Evolutionary conservation across 352 stramenopile species (phyloP), one percentile per base, ranked within the genome.

Genomic region (Phytophthora uliginosa): DNA sequence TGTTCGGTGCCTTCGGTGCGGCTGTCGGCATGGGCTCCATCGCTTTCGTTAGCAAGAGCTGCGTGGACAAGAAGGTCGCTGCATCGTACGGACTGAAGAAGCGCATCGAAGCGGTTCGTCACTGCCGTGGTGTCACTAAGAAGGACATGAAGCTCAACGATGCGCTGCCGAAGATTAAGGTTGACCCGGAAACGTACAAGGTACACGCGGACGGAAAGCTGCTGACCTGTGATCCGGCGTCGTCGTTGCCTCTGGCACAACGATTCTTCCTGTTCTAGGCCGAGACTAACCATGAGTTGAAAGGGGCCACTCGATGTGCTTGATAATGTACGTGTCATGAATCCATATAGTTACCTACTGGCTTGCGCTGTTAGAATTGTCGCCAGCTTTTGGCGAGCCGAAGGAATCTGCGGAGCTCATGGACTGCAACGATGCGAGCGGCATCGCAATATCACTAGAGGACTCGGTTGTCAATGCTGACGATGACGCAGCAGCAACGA

Each of bases 91-190:
- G 89, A 4, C 72, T 99, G 10, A 82, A 83, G 54, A 99, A 99
- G 77, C 71, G 82, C 33, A 87, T 98, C 26, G 90, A 90, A 60
- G 76, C 91, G 7, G 95, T 99, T 20, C 79, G 78, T 12, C 77
- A 86, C 26, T 98, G 94, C 67, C 85, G 95, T 8, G 77, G 84
- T 22, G 33, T 99, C 36, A 93, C 85, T 20, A 99, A 99, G 81
- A 90, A 95, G 40, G 93, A 99, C 82, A 99, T 99, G 98, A 92
- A 98, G 55, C 84, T 98, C 33, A 99, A 99, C 79, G 83, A 98
- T 81, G 84, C 84, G n/a, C 86, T 96, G 42, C 97, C 97, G 24
- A 92, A 97, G 61, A 97, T 99, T 63, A 81, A 89, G 26, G 97
- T 99, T 31, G 91, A 99, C 77, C 95, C 97, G 10, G 97, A 99